Evolutionary conservation across 768 basidiomycete species (phyloP).

Genomic region (Chalciporus piperatus): DNA sequence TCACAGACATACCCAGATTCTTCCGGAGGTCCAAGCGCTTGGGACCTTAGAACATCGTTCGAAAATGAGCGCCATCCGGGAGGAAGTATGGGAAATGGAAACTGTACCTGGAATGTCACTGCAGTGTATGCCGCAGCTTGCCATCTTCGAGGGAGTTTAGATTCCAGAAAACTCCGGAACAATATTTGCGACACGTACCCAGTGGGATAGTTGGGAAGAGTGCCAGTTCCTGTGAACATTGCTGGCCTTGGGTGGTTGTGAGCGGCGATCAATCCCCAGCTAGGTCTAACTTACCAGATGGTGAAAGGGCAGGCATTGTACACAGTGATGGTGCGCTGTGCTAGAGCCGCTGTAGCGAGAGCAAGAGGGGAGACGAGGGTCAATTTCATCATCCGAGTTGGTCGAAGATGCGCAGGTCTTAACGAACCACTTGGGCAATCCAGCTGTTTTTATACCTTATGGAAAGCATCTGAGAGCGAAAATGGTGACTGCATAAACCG

Average conservation of each 20-base stretch:
- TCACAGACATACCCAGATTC: constrained; percentile 64
- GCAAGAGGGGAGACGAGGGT: constrained; percentile 26
- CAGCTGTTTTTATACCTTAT: constrained; percentile 16
- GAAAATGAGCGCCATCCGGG: no score
- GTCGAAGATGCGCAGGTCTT: no score
- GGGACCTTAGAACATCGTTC: constrained; percentile 38
- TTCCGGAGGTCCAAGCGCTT: constrained; percentile 61
- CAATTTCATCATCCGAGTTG: constrained; percentile 19
- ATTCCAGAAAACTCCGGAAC: not conserved
- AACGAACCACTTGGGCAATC: not conserved
- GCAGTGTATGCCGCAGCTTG: constrained; percentile 26
- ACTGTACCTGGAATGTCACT: constrained; percentile 25
- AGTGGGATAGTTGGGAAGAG: constrained; percentile 40
- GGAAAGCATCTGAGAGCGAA: not conserved
- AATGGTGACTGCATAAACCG: not conserved
- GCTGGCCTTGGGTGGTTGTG: constrained; percentile 40
- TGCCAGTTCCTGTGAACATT: constrained; percentile 58
- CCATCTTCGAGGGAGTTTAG: constrained; percentile 28
- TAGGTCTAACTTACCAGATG: constrained; percentile 48
- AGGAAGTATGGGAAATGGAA: no score
- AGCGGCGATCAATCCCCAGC: not conserved
- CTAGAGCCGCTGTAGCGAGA: constrained; percentile 31
- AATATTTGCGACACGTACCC: constrained; percentile 37
- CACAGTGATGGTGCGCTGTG: constrained; percentile 59
- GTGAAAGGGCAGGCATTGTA: constrained; percentile 66